Conservation (phyloP, 75 land plant species). For the Ceratopteris richardii region DNA sequence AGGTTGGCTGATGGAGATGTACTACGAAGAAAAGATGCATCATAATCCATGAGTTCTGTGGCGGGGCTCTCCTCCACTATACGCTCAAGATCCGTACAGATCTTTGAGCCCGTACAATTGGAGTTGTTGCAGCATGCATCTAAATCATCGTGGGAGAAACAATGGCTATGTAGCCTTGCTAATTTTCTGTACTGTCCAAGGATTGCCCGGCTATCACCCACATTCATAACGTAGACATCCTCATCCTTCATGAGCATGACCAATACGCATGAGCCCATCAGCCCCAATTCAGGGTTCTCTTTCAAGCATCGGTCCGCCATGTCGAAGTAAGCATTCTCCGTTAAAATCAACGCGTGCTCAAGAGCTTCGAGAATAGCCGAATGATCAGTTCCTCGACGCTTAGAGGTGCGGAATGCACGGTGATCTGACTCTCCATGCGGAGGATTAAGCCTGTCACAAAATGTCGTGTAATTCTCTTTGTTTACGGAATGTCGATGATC, state of each 20-base stretch:
- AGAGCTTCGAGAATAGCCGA: conserved; percentile 52
- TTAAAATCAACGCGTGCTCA: conserved; percentile 28
- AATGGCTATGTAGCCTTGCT: conserved; percentile 30
- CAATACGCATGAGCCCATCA: conserved; percentile 97
- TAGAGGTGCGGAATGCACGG: not conserved
- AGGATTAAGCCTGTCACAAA: too few relatives aligned
- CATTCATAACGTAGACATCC: conserved; percentile 91
- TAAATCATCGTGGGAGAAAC: not conserved
- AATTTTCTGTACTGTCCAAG: conserved; percentile 42
- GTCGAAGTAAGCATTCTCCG: conserved; percentile 79
- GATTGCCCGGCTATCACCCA: conserved; percentile 91
- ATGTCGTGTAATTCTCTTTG: too few relatives aligned
- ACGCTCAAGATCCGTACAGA: conserved; percentile 42
- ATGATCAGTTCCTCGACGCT: conserved; percentile 31
- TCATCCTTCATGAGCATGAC: conserved; percentile 99
- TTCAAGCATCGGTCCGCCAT: conserved; percentile 59
- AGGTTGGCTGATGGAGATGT: conserved; percentile 19
- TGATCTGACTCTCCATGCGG: too few relatives aligned
- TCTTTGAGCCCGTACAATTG: conserved; percentile 23
- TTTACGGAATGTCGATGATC: not conserved
- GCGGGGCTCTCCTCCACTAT: conserved; percentile 45
- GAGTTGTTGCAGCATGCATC: not conserved
- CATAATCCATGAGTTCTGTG: conserved; percentile 16
- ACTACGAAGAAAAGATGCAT: not conserved
- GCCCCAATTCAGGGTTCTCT: conserved; percentile 83